phyloP scores from a whole-genome alignment of 179 eudicot species.

The Patellifolia procumbens region DNA sequence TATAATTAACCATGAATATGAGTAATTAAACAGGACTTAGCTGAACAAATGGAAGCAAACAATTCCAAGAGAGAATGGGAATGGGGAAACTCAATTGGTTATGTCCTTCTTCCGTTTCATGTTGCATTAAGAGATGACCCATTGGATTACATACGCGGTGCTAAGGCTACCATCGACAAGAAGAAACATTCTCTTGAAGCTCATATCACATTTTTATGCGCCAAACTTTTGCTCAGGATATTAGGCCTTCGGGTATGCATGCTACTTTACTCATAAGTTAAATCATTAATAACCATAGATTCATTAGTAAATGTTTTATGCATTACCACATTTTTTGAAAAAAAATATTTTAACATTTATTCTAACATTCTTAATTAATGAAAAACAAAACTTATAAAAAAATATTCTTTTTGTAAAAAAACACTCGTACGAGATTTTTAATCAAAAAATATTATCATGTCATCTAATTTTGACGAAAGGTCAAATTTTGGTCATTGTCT shows the following conservation, averaged over 20 bases:
- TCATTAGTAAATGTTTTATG: too few relatives aligned
- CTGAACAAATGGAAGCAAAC: constrained; percentile 58
- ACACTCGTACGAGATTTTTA: too few relatives aligned
- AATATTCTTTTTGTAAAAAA: too few relatives aligned
- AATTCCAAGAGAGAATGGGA: constrained; percentile 31
- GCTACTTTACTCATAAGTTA: neutral
- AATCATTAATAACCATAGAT: too few relatives aligned
- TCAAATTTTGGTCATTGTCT: too few relatives aligned
- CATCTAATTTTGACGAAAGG: too few relatives aligned
- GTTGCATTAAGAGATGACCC: constrained; percentile 58
- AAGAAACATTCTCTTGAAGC: constrained; percentile 72
- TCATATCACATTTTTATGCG: constrained; percentile 32
- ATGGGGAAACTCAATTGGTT: constrained; percentile 74
- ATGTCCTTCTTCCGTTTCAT: constrained; percentile 52
- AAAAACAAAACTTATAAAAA: too few relatives aligned
- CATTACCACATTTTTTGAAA: too few relatives aligned
- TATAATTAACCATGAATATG: too few relatives aligned
- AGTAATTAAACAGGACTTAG: constrained; percentile 42
- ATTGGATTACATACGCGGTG: constrained; percentile 54
- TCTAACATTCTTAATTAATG: too few relatives aligned
- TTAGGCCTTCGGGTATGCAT: constrained; percentile 31
- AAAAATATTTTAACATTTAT: too few relatives aligned
- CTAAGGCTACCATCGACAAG: constrained; percentile 52
- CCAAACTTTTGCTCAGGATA: constrained; percentile 32
- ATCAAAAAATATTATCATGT: too few relatives aligned